Evolutionary conservation across 257 asterid genomes (phyloP), one percentile per base, ranked within the genome.

Genomic region (Eucommia ulmoides): DNA sequence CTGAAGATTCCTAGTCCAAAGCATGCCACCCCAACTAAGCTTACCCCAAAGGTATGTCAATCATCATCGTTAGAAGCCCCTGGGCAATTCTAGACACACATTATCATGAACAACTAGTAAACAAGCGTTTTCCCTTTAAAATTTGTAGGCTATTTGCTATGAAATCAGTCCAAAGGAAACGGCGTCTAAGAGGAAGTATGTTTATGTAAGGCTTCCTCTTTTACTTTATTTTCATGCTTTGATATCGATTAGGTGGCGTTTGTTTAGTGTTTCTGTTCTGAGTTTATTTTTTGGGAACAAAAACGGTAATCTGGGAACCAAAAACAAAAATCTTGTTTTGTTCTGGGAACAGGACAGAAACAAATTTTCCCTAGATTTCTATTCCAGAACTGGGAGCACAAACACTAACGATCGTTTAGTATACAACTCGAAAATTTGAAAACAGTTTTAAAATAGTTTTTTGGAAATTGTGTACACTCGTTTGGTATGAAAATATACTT

Each of bases 71-170:
- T 9, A 42, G n/a, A n/a, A n/a, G n/a, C n/a, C n/a, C n/a, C n/a
- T n/a, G n/a, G n/a, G n/a, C n/a, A n/a, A n/a, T n/a, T n/a, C n/a
- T n/a, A n/a, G n/a, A n/a, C n/a, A n/a, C n/a, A n/a, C n/a, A n/a
- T n/a, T n/a, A n/a, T 4, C 8, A 18, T 42, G 48, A 16, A 8
- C 19, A 2, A 42, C 4, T 17, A 16, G n/a, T 42, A 2, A 16
- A 3, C 22, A 3, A 42, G 24, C 53, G 46, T 22, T 46, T 53
- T 23, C 55, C 42, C 52, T 46, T 65, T 16, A 59, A 25, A 41
- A 33, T 68, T 45, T 72, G 60, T 52, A 88, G 97, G 84, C 65
- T 55, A 59, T 61, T 66, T 70, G 53, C 52, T 66, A 52, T 53
- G 41, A 50, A 65, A 54, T 63, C 50, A 33, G 52, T 60, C 70